These are phyloP conservation scores for Salix udensis DNA, from an alignment of 345 rosid genomes.

Conservation along the genomic window DNA sequence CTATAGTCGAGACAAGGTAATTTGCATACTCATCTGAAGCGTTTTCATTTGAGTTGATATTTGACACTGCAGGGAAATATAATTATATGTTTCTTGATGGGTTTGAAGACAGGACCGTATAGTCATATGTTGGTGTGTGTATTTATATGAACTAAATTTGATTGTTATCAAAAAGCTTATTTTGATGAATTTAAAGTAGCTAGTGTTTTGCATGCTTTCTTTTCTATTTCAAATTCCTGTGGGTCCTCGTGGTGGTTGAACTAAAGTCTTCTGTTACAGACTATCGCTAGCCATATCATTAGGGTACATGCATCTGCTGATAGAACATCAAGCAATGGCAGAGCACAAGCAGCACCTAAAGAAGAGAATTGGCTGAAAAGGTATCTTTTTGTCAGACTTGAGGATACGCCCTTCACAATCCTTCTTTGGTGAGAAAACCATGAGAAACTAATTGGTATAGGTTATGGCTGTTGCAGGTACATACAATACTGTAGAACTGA, in stretches of 20 bases:
- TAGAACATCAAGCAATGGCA: conserved; percentile 46
- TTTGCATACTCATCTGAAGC: neutral
- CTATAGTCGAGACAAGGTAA: conserved; percentile 83
- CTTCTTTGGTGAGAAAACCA: conserved; percentile 5
- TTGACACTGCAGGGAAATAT: conserved; percentile 3
- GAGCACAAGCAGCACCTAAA: conserved; percentile 32
- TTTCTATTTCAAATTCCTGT: neutral
- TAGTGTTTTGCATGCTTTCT: neutral
- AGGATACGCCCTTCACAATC: neutral
- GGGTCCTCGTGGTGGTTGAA: neutral
- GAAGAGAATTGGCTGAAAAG: conserved; percentile 96
- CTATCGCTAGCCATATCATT: conserved; percentile 89
- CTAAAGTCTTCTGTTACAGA: conserved; percentile 39
- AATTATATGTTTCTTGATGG: neutral
- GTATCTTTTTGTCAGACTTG: conserved; percentile 25
- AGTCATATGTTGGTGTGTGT: neutral
- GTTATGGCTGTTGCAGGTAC: conserved; percentile 45
- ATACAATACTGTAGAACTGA: conserved; percentile 76
- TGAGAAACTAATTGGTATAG: conserved; percentile 17
- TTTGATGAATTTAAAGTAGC: neutral
- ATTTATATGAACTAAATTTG: neutral
- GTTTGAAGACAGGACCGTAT: neutral
- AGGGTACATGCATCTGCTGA: conserved; percentile 91
- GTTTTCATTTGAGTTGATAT: neutral
- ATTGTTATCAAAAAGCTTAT: neutral